Percentiles rank a stretch among this genome's conserved stretches.
Conservation (phyloP, 441 rosid species). For the Pelargonium cotyledonis region DNA sequence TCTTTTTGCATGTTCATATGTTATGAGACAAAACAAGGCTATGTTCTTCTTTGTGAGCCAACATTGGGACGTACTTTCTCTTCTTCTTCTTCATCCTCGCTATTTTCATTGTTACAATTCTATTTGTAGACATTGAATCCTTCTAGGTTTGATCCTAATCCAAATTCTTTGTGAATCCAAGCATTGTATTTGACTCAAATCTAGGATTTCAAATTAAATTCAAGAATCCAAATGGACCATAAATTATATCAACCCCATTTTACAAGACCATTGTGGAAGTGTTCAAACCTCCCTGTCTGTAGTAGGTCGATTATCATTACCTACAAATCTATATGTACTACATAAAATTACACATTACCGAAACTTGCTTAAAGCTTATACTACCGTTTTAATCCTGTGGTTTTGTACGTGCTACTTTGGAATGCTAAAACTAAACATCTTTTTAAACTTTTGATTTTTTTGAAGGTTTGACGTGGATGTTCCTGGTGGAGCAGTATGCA, state of each 20-base stretch:
- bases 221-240: no score
- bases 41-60: background rate
- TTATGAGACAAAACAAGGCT: background rate
- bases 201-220: no score
- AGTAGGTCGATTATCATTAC: no score
- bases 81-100: no score
- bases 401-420: background rate
- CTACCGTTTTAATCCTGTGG: background rate
- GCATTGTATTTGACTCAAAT: no score
- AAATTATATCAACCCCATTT: background rate
- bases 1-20: background rate
- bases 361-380: background rate
- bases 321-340: no score
- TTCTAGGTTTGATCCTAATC: no score
- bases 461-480: slow-evolving; percentile 92
- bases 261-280: background rate
- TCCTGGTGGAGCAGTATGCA: slow-evolving; percentile 80
- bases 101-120: background rate
- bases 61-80: background rate
- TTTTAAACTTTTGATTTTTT: no score
- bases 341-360: no score
- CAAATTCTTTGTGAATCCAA: no score
- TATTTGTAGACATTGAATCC: no score
- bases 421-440: background rate
- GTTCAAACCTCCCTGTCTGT: background rate